phyloP scores from a whole-genome alignment of 441 rosid species.

The Heliophila coronopifolia region DNA sequence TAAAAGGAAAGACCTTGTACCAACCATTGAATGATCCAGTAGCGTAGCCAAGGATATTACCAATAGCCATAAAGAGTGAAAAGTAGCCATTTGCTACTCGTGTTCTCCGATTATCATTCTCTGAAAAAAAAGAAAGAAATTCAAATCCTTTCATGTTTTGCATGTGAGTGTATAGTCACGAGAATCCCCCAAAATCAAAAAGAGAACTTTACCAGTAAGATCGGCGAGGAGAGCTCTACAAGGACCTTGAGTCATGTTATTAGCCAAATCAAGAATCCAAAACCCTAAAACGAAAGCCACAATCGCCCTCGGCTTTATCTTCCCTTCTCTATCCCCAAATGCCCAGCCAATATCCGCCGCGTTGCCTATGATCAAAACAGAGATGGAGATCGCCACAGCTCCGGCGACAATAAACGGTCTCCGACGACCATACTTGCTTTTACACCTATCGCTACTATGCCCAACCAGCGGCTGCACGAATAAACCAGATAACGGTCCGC shows the following conservation, averaged over 20 bases:
- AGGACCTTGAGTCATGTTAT: constrained; percentile 92
- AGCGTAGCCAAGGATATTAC: constrained; percentile 89
- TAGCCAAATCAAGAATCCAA: constrained; percentile 92
- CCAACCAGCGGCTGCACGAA: constrained; percentile 87
- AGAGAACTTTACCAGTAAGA: constrained; percentile 87
- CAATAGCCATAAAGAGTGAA: constrained; percentile 89
- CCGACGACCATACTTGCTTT: constrained; percentile 80
- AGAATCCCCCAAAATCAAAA: not conserved
- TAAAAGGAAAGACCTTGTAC: constrained; percentile 76
- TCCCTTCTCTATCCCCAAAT: constrained; percentile 56
- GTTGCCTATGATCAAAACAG: constrained; percentile 68
- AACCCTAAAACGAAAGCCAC: constrained; percentile 74
- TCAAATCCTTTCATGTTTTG: constrained; percentile 7
- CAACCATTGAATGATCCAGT: constrained; percentile 85
- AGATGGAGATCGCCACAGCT: constrained; percentile 39
- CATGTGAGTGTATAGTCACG: constrained; percentile 17
- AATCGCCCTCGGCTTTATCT: constrained; percentile 44
- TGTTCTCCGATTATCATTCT: constrained; percentile 82
- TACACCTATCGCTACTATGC: constrained; percentile 79
- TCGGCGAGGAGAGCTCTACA: constrained; percentile 94
- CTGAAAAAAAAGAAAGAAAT: constrained; percentile 36
- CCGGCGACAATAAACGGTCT: constrained; percentile 72
- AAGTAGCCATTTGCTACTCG: constrained; percentile 96
- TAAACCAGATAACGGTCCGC: constrained; percentile 90
- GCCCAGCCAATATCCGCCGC: constrained; percentile 92